Conservation (phyloP, 2,329 filamentous ascomycete genomes). For the Albifimbria verrucaria region DNA sequence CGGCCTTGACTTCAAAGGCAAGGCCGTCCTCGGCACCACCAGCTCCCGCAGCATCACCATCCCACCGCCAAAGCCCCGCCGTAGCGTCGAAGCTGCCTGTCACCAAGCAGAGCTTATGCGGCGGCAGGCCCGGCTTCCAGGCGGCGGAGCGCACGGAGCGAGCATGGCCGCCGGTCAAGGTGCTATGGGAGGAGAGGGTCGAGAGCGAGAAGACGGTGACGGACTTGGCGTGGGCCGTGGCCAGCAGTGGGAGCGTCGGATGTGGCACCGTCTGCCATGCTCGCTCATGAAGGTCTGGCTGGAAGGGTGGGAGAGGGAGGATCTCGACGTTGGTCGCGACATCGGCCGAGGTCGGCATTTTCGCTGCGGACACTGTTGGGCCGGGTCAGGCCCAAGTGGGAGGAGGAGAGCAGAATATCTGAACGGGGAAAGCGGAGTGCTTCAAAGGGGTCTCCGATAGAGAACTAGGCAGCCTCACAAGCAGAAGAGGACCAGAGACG, state of each 20-base stretch:
- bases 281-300: slow-evolving; percentile 61
- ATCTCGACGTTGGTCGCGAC: slow-evolving; percentile 24
- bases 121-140: slow-evolving; percentile 74
- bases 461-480: no score
- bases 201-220: slow-evolving; percentile 87
- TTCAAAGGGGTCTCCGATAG: no score
- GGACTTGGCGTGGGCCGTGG: slow-evolving; percentile 82
- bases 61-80: slow-evolving; percentile 77
- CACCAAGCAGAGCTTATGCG: slow-evolving; percentile 70
- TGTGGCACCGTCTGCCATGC: slow-evolving; percentile 87
- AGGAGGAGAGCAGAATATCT: neutral
- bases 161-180: slow-evolving; percentile 82
- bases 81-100: slow-evolving; percentile 94
- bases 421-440: no score
- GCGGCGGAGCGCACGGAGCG: slow-evolving; percentile 81
- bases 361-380: slow-evolving; percentile 7
- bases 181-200: slow-evolving; percentile 74
- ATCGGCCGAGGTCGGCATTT: slow-evolving; percentile 21
- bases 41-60: slow-evolving; percentile 40
- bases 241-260: slow-evolving; percentile 80
- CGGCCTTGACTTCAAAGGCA: slow-evolving; percentile 40
- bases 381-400: neutral
- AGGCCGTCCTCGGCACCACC: slow-evolving; percentile 26
- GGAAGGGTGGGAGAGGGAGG: slow-evolving; percentile 46
- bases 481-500: neutral